phyloP scores from a whole-genome alignment of 805 yeast species.

The Lipomyces yamadae region DNA sequence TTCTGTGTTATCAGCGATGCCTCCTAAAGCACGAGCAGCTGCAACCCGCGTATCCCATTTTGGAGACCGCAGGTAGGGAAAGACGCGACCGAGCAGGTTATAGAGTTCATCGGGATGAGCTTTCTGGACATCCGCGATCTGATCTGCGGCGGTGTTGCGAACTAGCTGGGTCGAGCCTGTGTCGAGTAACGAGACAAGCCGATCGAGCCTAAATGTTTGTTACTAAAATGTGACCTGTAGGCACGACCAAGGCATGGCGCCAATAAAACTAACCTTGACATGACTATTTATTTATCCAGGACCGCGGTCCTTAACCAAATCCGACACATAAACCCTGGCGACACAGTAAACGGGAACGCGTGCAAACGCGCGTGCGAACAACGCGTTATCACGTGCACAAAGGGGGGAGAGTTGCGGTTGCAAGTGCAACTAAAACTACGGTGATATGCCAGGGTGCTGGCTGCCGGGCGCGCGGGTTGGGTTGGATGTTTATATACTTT shows the following conservation, averaged over 20 bases:
- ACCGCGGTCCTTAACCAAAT: constrained; percentile 6
- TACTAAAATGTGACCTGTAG: constrained; percentile 6
- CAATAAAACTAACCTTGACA: constrained; percentile 27
- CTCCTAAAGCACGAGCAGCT: constrained; percentile 94
- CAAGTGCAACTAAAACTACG: neutral
- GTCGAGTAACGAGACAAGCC: constrained; percentile 69
- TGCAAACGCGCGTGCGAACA: constrained; percentile 12
- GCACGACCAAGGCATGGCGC: too few relatives aligned
- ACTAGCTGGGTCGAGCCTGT: constrained; percentile 95
- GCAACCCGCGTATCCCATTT: constrained; percentile 97
- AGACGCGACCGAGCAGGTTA: constrained; percentile 81
- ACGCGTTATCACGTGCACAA: constrained; percentile 8
- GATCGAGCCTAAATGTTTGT: constrained; percentile 56
- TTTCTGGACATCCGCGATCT: constrained; percentile 88
- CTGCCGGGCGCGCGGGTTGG: constrained; percentile 24
- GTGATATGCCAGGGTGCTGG: neutral
- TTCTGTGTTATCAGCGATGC: constrained; percentile 77
- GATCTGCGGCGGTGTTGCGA: constrained; percentile 96
- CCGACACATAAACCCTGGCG: neutral
- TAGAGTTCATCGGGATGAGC: constrained; percentile 93
- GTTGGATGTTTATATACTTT: constrained; percentile 27
- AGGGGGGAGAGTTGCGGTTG: neutral
- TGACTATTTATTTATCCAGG: constrained; percentile 2
- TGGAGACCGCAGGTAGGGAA: constrained; percentile 78
- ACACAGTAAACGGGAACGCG: constrained; percentile 12